Evolutionary conservation across 1,284 basidiomycete genomes (phyloP).

Genomic region (Schizophyllum amplum): DNA sequence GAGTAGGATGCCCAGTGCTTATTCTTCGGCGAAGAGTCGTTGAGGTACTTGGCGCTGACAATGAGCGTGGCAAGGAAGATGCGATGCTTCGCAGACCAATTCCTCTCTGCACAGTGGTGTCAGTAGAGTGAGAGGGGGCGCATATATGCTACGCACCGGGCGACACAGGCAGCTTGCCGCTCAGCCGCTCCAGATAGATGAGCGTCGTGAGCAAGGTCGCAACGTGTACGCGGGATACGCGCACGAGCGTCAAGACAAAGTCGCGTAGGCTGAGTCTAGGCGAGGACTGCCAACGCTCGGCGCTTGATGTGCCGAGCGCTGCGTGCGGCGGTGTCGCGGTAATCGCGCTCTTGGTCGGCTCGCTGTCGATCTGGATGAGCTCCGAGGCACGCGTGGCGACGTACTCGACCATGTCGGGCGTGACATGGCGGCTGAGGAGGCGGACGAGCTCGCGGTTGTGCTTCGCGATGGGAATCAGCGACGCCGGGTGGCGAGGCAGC

Average conservation of each 20-base stretch:
- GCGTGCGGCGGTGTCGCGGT: constrained; percentile 23
- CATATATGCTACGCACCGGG: constrained; percentile 51
- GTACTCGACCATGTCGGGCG: constrained; percentile 75
- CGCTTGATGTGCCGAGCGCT: constrained; percentile 33
- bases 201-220: constrained; percentile 89
- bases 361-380: constrained; percentile 55
- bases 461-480: constrained; percentile 55
- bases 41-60: constrained; percentile 95
- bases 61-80: constrained; percentile 95
- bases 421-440: constrained; percentile 72
- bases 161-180: constrained; percentile 75
- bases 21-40: constrained; percentile 95
- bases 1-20: constrained; percentile 86
- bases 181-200: constrained; percentile 88
- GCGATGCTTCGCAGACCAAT: constrained; percentile 89
- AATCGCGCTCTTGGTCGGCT: constrained; percentile 17
- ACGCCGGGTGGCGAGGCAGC: constrained; percentile 49
- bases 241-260: constrained; percentile 83
- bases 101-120: constrained; percentile 25
- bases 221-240: constrained; percentile 86
- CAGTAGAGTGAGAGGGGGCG: constrained; percentile 3
- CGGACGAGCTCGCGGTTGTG: constrained; percentile 76
- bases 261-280: constrained; percentile 53
- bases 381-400: constrained; percentile 60
- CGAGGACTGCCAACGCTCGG: not conserved